Evolutionary conservation across 73 alveolate genomes (phyloP).

Genomic region (Halteria grandinella): DNA sequence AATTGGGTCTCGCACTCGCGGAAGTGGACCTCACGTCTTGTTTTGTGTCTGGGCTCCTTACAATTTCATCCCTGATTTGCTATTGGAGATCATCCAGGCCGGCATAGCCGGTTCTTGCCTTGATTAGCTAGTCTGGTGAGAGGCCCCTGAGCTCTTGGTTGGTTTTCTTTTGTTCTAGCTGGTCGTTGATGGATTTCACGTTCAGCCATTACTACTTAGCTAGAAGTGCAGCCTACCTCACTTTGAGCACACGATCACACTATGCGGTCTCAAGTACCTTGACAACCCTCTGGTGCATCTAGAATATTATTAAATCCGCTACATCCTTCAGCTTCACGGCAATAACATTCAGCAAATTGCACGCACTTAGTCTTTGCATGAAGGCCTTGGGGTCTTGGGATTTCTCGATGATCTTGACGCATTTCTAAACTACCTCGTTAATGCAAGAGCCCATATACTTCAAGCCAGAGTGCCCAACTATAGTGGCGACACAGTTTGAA

Average conservation of each 20-base stretch:
- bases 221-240: slow-evolving; percentile 57
- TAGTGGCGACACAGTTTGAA: not conserved
- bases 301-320: slow-evolving; percentile 65
- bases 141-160: slow-evolving; percentile 21
- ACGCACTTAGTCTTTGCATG: slow-evolving; percentile 50
- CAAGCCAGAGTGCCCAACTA: slow-evolving; percentile 15
- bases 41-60: no score
- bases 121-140: slow-evolving; percentile 49
- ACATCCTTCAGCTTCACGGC: slow-evolving; percentile 59
- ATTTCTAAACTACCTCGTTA: slow-evolving; percentile 39
- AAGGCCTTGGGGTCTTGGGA: slow-evolving; percentile 31
- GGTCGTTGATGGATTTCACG: slow-evolving; percentile 40
- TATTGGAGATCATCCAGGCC: slow-evolving; percentile 34
- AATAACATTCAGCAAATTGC: slow-evolving; percentile 41
- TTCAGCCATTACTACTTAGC: slow-evolving; percentile 64
- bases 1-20: no score
- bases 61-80: slow-evolving; percentile 15
- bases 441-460: slow-evolving; percentile 26
- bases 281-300: slow-evolving; percentile 38
- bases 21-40: no score
- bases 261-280: slow-evolving; percentile 32
- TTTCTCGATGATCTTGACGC: slow-evolving; percentile 34
- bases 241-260: slow-evolving; percentile 64
- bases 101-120: slow-evolving; percentile 61
- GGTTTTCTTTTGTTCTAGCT: slow-evolving; percentile 51